Base-by-base conservation (phyloP, 116 monocot genomes). In the Cymodocea nodosa region DNA sequence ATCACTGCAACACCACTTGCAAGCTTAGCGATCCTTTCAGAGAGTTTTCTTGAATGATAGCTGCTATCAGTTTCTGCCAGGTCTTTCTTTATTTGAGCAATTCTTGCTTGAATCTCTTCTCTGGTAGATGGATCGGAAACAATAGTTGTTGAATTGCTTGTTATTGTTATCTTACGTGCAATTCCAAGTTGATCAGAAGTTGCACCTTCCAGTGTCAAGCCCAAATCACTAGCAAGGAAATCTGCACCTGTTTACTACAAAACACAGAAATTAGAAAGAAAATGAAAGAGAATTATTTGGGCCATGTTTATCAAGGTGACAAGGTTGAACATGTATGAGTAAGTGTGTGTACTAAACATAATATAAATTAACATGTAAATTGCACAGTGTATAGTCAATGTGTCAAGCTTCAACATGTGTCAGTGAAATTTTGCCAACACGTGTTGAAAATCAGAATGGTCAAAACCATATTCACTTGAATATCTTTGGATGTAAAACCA, bases 21-120 rank as follows among this genome's bases (percentile, higher is more conserved):
- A 44, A 97, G 91, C 65, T 97, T 97, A 49, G 97, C 97, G 35
- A 97, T 81, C 74, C 97, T 81, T 69, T 91, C 86, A 60, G 85
- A 79, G 20, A 97, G 88, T 67, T 82, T 97, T 67, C 59, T 71
- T 69, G 84, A 82, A 23, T 79, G 78, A 35, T 86, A 85, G 48
- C 70, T 52, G 68, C 83, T 90, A 53, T 82, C 80, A 16, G 78
- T 75, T 72, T 82, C 78, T 68, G 73, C 74, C 65, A 97, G 66
- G 70, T 91, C 97, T 78, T 83, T 97, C 69, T 97, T 97, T 69
- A 97, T 78, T 75, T 97, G 91, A 53, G 75, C 72, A 76, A 97
- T 84, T 84, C 97, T 83, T 62, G 97, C 97, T 50, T 88, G 81
- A 55, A 97, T 97, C 72, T 97, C 97, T 74, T 74, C 82, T 70